Base-by-base conservation (phyloP, 83 land plant genomes). In the Larix sibirica region DNA sequence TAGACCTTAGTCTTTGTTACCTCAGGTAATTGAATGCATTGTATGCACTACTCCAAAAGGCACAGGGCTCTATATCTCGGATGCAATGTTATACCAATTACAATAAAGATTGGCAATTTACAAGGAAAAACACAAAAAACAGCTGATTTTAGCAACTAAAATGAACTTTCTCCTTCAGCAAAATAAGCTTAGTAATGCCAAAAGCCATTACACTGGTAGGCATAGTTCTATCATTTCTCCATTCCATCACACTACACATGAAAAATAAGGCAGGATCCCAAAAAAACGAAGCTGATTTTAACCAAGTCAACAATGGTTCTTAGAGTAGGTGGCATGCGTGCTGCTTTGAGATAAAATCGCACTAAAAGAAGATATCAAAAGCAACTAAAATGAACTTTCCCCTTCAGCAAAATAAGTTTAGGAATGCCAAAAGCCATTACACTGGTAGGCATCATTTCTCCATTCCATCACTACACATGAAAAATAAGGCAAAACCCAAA, bases 1-100 rank as follows among this genome's bases (percentile, higher is more conserved):
- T 54, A 54, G 58, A 12, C 58, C 58, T 54, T 54, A 3, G 58
- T 54, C 58, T 33, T 65, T 24, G 68, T 65, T 68, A 68, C 17
- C n/a, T 33, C 17, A 16, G 20, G 3, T 68, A 6, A 18, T 4
- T 33, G n/a, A 14, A 8, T 16, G 4, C 20, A 54, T 12, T 6
- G 1, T 20, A n/a, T 9, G 20, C 9, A 40, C 2, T 73, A 44
- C 54, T 73, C 24, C 54, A 40, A n/a, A 73, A 42, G 77, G 54
- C 47, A n/a, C n/a, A 70, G 40, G 77, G 21, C 77, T 26, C 9
- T 3, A 36, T 73, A 73, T 44, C 12, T 12, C 42, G 21, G 56
- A 73, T 73, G 77, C n/a, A 12, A 73, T 73, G 42, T 73, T 73
- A 50, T 20, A 73, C 16, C 21, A 50, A n/a, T 24, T 73, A 14